Percentiles rank a stretch among this genome's conserved stretches.
Conservation (phyloP, 805 yeast genomes). For the Saccharomycopsis sp. region DNA sequence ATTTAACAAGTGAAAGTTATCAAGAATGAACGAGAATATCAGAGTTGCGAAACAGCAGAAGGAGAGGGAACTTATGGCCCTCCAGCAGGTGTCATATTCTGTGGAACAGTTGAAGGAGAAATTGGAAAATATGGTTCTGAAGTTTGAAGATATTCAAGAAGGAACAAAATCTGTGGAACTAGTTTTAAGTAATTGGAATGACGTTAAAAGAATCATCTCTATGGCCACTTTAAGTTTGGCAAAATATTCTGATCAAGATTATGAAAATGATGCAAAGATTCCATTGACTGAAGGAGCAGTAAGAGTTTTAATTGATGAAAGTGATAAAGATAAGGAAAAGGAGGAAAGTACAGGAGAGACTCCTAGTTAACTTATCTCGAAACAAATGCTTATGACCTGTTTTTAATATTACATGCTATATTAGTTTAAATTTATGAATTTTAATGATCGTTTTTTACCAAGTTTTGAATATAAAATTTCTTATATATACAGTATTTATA, state of each 20-base stretch:
- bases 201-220: slow-evolving; percentile 47
- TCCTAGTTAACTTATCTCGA: no score
- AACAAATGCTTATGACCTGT: no score
- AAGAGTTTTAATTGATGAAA: slow-evolving; percentile 19
- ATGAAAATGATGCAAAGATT: slow-evolving; percentile 24
- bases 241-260: slow-evolving; percentile 33
- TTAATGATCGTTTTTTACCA: background rate
- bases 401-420: no score
- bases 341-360: no score
- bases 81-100: slow-evolving; percentile 17
- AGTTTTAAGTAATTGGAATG: slow-evolving; percentile 56
- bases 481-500: no score
- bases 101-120: slow-evolving; percentile 16
- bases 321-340: background rate
- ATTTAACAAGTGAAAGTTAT: background rate
- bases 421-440: background rate
- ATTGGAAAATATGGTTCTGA: slow-evolving; percentile 10
- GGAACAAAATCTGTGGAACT: slow-evolving; percentile 53
- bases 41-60: slow-evolving; percentile 10
- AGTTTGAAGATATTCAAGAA: slow-evolving; percentile 21
- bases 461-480: background rate
- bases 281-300: slow-evolving; percentile 24
- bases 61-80: slow-evolving; percentile 16
- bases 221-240: slow-evolving; percentile 34
- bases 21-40: slow-evolving; percentile 1